Evolutionary conservation across 2,329 filamentous ascomycete genomes (phyloP), one percentile per base, ranked within the genome.

Genomic region (Cladosporium sp.): DNA sequence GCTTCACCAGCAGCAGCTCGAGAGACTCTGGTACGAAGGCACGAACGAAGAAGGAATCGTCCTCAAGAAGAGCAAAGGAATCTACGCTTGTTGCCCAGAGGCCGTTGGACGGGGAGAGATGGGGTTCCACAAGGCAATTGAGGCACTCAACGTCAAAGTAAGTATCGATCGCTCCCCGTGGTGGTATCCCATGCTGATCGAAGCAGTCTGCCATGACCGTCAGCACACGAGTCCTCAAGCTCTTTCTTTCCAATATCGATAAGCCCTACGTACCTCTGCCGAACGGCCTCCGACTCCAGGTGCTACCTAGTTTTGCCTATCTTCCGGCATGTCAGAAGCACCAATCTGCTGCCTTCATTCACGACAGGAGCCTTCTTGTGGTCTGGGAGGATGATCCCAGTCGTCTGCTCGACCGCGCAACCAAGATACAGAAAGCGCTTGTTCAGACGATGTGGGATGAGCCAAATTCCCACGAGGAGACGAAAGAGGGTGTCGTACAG

Each of bases 331-430:
- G 80, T 57, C 76, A 83, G 60, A 82, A 83, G 62, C 79, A 83
- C 65, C 80, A 84, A 53, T 83, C 82, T 59, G 80, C 78, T n/a
- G 80, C 81, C 7, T 84, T 84, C 61, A 77, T 84, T 45, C 72
- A 76, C 52, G 78, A 82, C 55, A 69, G 72, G n/a, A 71, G 72
- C 38, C 70, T 82, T 33, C 64, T 84, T n/a, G 70, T 83, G 4
- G 78, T 83, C 19, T 84, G 81, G 81, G 81, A 82, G 38, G 81
- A 84, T 55, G 75, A 82, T 35, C 77, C 80, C 12, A 73, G 76
- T 55, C 73, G 77, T 50, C 64, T 83, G 13, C 65, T 83, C 9
- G 65, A 70, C 12, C 72, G 81, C 35, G 78, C 74, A 0, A 68
- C 73, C 47, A 68, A 69, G 38, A 71, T 84, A 29, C 78, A 83